These are phyloP conservation scores for Diospyros lotus DNA, from an alignment of 148 eudicot genomes.

Conservation along the genomic window DNA sequence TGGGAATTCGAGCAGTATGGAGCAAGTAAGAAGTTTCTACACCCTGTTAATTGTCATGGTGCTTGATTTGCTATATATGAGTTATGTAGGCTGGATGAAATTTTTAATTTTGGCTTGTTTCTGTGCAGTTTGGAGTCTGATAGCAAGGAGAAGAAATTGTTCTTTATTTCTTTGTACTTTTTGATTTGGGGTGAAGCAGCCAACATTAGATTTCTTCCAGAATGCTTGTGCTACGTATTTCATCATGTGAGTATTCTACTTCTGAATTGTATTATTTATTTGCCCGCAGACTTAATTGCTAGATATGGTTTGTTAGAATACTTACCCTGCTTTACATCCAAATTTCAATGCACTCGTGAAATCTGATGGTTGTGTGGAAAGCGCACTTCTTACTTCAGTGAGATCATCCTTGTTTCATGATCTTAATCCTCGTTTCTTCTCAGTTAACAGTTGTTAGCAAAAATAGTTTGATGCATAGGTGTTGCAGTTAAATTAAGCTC, in stretches of 20 bases:
- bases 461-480: neutral
- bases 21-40: constrained; percentile 58
- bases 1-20: constrained; percentile 80
- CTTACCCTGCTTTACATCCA: neutral
- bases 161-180: constrained; percentile 70
- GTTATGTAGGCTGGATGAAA: neutral
- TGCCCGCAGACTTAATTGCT: neutral
- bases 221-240: constrained; percentile 98
- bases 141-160: constrained; percentile 81
- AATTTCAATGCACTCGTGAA: neutral
- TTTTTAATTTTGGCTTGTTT: neutral
- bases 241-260: constrained; percentile 66
- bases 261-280: neutral
- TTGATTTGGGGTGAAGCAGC: constrained; percentile 99
- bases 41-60: neutral
- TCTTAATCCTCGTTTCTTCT: neutral
- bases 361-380: neutral
- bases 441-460: neutral
- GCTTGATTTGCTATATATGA: neutral
- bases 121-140: constrained; percentile 75
- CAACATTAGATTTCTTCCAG: constrained; percentile 90
- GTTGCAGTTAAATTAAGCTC: neutral
- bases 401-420: neutral
- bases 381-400: neutral
- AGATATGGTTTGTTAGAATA: neutral